phyloP scores from a whole-genome alignment of 2,329 filamentous ascomycete species.

The Grosmannia serpens region DNA sequence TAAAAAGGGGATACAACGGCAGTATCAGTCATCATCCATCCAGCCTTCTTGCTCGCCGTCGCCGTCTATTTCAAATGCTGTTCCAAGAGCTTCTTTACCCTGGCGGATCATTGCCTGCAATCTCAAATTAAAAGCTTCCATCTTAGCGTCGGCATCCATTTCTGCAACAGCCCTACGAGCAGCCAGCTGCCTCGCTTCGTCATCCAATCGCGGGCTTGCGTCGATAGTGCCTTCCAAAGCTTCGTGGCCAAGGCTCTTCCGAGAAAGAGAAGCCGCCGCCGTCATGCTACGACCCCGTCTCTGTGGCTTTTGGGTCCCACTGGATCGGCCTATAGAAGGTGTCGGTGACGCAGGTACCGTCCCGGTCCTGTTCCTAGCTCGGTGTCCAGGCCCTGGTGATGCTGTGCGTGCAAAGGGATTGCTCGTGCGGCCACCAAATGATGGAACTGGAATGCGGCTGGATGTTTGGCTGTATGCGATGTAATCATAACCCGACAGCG shows the following conservation, averaged over 20 bases:
- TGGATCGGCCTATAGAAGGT: constrained; percentile 8
- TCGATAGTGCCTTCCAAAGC: constrained; percentile 12
- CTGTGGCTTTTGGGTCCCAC: constrained; percentile 26
- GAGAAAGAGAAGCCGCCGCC: constrained; percentile 26
- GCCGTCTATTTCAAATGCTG: constrained; percentile 51
- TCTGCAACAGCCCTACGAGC: constrained; percentile 63
- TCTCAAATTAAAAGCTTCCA: constrained; percentile 67
- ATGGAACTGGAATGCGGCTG: constrained; percentile 31
- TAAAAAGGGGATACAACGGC: neutral
- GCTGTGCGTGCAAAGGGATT: constrained; percentile 9
- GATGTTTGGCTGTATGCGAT: constrained; percentile 11
- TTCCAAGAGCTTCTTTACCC: constrained; percentile 75
- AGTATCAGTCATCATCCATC: constrained; percentile 10
- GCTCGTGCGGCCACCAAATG: neutral
- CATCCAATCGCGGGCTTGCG: constrained; percentile 40
- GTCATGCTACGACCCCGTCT: constrained; percentile 33
- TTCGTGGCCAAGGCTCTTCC: neutral
- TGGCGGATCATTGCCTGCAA: constrained; percentile 81
- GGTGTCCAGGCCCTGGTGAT: constrained; percentile 1
- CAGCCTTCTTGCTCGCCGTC: constrained; percentile 19
- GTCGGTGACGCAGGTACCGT: constrained; percentile 14
- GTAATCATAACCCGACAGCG: constrained; percentile 1
- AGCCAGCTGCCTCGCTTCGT: constrained; percentile 63
- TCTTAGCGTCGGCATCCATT: constrained; percentile 64
- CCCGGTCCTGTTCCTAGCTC: constrained; percentile 3